Evolutionary conservation across 371 early-diverging fungal species (phyloP), one percentile per base, ranked within the genome.

Genomic region (Lichtheimia ramosa): DNA sequence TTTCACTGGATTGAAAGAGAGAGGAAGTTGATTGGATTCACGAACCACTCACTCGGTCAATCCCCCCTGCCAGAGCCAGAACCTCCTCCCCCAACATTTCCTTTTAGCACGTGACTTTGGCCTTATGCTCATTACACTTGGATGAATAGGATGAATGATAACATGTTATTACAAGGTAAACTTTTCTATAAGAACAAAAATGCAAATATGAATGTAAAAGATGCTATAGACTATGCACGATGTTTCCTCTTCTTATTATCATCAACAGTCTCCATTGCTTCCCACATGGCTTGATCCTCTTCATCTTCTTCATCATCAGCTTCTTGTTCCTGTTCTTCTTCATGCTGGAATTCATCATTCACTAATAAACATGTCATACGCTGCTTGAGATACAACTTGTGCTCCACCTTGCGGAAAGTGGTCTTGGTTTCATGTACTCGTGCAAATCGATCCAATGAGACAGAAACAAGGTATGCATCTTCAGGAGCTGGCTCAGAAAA

Each of bases 371-470:
- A 70, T 3, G 87, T 86, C 56, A 93, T 74, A 7, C 91, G 75
- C 66, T 93, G 93, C 74, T 94, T 95, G 51, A 94, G 66, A 60
- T 94, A 95, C 6, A 82, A 81, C 62, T 91, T 90, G 23, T 89
- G 75, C 8, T 84, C 65, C 53, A 89, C 56, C 48, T 83, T 73
- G 40, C 89, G 76, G 23, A 82, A 75, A 39, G 72, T 72, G 12
- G 83, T 84, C 14, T 61, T 66, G 50, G 82, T 80, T 69, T 92
- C 89, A 65, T 88, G 92, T 2, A 94, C 83, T 18, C 93, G 84
- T 56, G 93, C 60, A 59, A 86, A 87, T 50, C 95, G 79, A 66
- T 96, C 95, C 64, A 90, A 54, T 1, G 88, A 83, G n/a, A 88
- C 92, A 24, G 86, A 85, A 8, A 83, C 85, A 3, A 94, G 64